Percentiles rank a stretch among this genome's conserved stretches.
phyloP scores from a whole-genome alignment of 2,329 filamentous ascomycete species.

The Alternaria ventricosa region DNA sequence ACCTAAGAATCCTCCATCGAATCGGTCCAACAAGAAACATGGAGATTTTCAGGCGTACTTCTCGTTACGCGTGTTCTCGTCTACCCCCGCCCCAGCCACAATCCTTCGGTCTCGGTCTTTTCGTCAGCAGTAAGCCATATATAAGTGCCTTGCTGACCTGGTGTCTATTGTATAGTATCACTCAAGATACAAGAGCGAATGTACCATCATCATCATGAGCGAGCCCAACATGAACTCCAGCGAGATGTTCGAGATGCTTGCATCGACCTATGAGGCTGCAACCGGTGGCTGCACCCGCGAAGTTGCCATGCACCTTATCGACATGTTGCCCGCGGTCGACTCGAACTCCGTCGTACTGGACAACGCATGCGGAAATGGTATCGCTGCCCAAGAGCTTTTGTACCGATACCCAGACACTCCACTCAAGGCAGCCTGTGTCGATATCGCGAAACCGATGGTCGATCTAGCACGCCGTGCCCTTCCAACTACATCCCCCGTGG shows the following conservation, averaged over 20 bases:
- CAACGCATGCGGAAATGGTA: constrained; percentile 36
- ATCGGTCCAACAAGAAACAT: neutral
- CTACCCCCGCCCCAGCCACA: neutral
- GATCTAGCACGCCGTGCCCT: constrained; percentile 5
- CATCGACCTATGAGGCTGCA: constrained; percentile 18
- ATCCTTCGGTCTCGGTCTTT: neutral
- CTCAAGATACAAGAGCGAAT: neutral
- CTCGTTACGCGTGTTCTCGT: neutral
- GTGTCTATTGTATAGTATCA: neutral
- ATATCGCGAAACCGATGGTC: constrained; percentile 15
- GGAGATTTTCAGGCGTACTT: neutral
- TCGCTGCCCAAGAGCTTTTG: constrained; percentile 26
- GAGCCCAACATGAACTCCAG: neutral
- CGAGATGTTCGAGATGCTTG: neutral
- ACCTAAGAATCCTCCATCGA: rapidly evolving
- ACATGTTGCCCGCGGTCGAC: constrained; percentile 16
- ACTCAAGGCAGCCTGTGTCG: constrained; percentile 14
- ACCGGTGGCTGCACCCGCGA: constrained; percentile 25
- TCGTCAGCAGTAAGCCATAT: neutral
- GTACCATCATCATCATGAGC: neutral
- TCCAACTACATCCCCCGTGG: neutral
- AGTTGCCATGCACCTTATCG: constrained; percentile 19
- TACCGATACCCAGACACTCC: constrained; percentile 1
- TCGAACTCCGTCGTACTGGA: constrained; percentile 26
- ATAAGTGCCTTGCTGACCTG: neutral